Evolutionary conservation across 139 green algal genomes (phyloP).

Genomic region (Picochlorum sp.): DNA sequence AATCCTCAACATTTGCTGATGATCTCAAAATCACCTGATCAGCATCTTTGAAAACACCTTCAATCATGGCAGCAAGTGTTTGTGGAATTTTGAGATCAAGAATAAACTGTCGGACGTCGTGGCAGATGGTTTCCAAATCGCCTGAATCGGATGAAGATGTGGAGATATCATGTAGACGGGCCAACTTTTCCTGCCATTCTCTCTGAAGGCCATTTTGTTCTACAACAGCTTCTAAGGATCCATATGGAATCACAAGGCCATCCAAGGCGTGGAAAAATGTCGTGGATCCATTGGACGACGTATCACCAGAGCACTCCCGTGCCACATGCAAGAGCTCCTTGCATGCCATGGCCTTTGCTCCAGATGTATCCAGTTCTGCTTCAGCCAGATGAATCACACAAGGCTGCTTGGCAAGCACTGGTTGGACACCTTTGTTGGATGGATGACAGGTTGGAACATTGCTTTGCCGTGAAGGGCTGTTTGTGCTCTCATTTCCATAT

Average conservation of each 20-base stretch:
- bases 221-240: slow-evolving; percentile 67
- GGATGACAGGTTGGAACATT: neutral
- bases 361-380: slow-evolving; percentile 41
- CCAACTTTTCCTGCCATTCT: slow-evolving; percentile 39
- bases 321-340: slow-evolving; percentile 46
- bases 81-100: slow-evolving; percentile 4
- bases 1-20: slow-evolving; percentile 90
- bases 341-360: slow-evolving; percentile 78
- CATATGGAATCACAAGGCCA: slow-evolving; percentile 79
- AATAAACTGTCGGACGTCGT: slow-evolving; percentile 40
- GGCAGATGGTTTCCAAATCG: slow-evolving; percentile 40
- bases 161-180: slow-evolving; percentile 11
- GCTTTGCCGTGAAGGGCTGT: neutral
- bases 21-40: slow-evolving; percentile 62
- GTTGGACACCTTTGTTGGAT: neutral
- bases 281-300: neutral
- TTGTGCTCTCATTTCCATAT: no score
- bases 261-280: slow-evolving; percentile 48
- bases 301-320: neutral
- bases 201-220: slow-evolving; percentile 17
- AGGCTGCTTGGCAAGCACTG: slow-evolving; percentile 15
- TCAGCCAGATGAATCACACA: slow-evolving; percentile 48
- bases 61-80: slow-evolving; percentile 16
- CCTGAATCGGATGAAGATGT: neutral
- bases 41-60: slow-evolving; percentile 12